Evolutionary conservation across 2,329 filamentous ascomycete species (phyloP).

Genomic region (Penicillium capsulatum): DNA sequence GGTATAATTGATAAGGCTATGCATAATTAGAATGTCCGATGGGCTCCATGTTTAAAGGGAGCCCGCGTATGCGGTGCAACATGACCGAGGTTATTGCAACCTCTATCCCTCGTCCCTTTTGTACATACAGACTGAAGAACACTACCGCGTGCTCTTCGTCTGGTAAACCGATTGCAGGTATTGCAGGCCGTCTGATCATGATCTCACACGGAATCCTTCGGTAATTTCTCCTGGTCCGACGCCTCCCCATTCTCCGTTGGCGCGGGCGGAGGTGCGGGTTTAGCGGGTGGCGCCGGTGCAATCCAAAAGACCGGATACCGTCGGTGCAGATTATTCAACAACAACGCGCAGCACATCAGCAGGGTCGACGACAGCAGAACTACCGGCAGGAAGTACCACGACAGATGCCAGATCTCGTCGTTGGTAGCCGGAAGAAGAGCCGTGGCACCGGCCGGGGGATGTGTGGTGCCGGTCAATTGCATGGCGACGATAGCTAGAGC

Average conservation of each 20-base stretch:
- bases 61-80: too few species aligned
- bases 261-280: constrained; percentile 7
- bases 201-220: constrained; percentile 6
- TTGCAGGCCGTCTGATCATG: too few species aligned
- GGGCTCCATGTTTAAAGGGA: too few species aligned
- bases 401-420: constrained; percentile 26
- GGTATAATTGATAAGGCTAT: too few species aligned
- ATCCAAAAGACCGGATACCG: constrained; percentile 34
- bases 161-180: too few species aligned
- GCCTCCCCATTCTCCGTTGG: background rate
- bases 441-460: constrained; percentile 35
- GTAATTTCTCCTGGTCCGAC: constrained; percentile 7
- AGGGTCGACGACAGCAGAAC: constrained; percentile 29
- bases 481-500: constrained; percentile 29
- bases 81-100: too few species aligned
- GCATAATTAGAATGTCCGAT: too few species aligned
- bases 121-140: too few species aligned
- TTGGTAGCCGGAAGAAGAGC: constrained; percentile 30
- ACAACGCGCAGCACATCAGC: constrained; percentile 25
- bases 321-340: constrained; percentile 33
- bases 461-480: constrained; percentile 32
- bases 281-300: constrained; percentile 17
- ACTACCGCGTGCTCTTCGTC: too few species aligned
- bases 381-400: constrained; percentile 32
- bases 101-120: too few species aligned